Evolutionary conservation across 2,329 filamentous ascomycete genomes (phyloP), one percentile per base, ranked within the genome.

Genomic region (Botrytis sinoallii): DNA sequence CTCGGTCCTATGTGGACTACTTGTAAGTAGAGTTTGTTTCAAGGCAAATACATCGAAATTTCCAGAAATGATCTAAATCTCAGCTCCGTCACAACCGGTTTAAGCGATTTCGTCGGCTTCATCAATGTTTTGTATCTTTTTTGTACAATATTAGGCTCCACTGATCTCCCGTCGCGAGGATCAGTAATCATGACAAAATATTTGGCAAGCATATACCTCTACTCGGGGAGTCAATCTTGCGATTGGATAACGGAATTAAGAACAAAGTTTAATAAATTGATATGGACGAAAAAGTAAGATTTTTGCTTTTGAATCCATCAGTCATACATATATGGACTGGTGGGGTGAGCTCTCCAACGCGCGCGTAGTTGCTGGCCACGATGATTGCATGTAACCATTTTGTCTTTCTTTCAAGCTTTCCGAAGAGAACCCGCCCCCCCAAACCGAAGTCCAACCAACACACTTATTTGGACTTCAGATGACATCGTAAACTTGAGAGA

Each of bases 111-210:
- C 65, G 48, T 68, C 48, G 7, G 40, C 16, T 48, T 48, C 42
- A 48, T n/a, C 20, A n/a, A 29, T 55, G 48, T 38, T 68, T 68
- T 20, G 32, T 52, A 55, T 57, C 40, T 29, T 55, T 22, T 57
- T 57, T 57, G 52, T 29, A 57, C 52, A 29, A 12, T 65, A 3
- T 25, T 5, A 22, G 38, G 66, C 35, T 69, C 66, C 66, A 69
- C 66, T 69, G 66, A 42, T 44, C 66, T 69, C 66, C 66, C 48
- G 55, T 6, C 48, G 40, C 12, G 66, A 38, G 44, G 66, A 69
- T 69, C 66, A 69, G 66, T 57, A 57, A 69, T 52, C 64, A 66
- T 59, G 38, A 59, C 48, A 59, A 29, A 69, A 32, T 18, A 7
- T 16, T 57, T 42, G 48, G 66, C 66, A 35, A 68, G 35, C n/a